Percentiles rank a stretch among this genome's conserved stretches.
Conservation (phyloP, 2,329 filamentous ascomycete species). For the Escovopsis sp. region DNA sequence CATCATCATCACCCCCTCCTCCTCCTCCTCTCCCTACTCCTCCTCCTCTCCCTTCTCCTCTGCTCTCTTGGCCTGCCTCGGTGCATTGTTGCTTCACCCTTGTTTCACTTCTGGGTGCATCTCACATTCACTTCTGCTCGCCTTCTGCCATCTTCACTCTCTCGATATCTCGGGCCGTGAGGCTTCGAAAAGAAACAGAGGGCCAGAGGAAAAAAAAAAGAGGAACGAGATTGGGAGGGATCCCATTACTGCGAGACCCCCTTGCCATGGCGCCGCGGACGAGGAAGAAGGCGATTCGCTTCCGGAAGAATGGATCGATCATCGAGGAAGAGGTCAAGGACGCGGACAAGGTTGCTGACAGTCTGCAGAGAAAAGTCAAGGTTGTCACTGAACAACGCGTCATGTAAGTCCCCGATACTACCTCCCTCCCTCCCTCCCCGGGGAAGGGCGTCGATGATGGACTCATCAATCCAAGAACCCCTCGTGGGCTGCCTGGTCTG, state of each 20-base stretch:
- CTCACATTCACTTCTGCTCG: too few species aligned
- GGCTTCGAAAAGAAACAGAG: neutral
- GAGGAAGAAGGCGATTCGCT: conserved; percentile 7
- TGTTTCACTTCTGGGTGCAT: neutral
- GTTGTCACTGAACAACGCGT: conserved; percentile 83
- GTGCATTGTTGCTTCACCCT: neutral
- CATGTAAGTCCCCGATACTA: conserved; percentile 59
- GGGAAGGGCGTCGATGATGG: too few species aligned
- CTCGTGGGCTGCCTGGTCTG: neutral
- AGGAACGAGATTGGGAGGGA: neutral
- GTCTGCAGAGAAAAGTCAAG: conserved; percentile 70
- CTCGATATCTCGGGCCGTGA: neutral
- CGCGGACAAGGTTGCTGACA: conserved; percentile 12
- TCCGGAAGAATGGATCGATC: conserved; percentile 2
- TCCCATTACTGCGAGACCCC: neutral
- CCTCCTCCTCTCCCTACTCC: neutral
- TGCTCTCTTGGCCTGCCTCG: too few species aligned
- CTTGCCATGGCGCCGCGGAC: conserved; percentile 3
- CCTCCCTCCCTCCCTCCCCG: too few species aligned
- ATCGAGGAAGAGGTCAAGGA: neutral
- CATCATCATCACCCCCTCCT: neutral
- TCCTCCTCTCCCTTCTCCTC: neutral
- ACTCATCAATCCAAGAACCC: too few species aligned
- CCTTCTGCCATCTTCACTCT: too few species aligned
- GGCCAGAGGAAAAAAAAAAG: conserved; percentile 1